Evolutionary conservation across 352 stramenopile genomes (phyloP).

Genomic region (Phytopythium cucurbitacearum): DNA sequence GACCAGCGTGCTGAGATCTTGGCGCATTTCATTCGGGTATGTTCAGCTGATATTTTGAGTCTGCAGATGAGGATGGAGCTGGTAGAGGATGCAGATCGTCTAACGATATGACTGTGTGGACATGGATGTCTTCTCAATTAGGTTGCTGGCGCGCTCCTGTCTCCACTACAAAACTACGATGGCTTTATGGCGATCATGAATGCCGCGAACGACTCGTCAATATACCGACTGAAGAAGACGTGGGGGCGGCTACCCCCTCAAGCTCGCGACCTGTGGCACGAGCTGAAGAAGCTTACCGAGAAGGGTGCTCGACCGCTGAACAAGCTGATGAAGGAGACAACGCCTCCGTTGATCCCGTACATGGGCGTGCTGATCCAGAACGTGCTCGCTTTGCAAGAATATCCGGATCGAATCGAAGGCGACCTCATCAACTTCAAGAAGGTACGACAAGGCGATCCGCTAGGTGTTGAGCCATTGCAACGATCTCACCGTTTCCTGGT

Average conservation of each 20-base stretch:
- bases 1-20: constrained; percentile 79
- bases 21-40: constrained; percentile 80
- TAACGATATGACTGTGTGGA: background rate
- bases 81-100: no score
- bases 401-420: constrained; percentile 66
- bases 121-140: constrained; percentile 7
- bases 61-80: no score
- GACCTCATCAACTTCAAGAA: constrained; percentile 89
- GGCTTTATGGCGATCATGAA: constrained; percentile 91
- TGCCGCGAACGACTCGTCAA: constrained; percentile 80
- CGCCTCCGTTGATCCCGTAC: constrained; percentile 75
- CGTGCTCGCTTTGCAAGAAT: constrained; percentile 80
- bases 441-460: constrained; percentile 12
- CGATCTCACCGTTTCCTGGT: background rate
- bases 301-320: constrained; percentile 75
- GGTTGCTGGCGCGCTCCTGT: constrained; percentile 69
- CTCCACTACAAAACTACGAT: constrained; percentile 81
- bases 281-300: constrained; percentile 78
- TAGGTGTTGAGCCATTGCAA: no score
- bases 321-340: constrained; percentile 73
- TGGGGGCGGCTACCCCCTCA: constrained; percentile 68
- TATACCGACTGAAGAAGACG: constrained; percentile 86
- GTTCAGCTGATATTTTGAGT: background rate
- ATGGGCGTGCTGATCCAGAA: constrained; percentile 85
- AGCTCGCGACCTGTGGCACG: constrained; percentile 76